These are phyloP conservation scores for Hyaloscypha variabilis DNA, from an alignment of 495 filamentous ascomycete species.

Conservation along the genomic window DNA sequence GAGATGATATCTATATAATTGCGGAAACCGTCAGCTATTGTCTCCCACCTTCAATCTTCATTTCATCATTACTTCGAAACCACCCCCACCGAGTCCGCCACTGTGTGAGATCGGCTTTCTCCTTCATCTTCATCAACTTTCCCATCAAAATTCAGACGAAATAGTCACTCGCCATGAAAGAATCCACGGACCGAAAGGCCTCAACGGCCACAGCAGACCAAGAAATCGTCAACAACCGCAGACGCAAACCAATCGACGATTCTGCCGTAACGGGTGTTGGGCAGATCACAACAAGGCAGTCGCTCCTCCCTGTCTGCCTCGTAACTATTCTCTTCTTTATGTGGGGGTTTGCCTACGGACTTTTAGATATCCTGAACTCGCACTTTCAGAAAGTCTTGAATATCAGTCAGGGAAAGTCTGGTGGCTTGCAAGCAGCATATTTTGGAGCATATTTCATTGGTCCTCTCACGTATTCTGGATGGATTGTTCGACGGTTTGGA, in stretches of 20 bases:
- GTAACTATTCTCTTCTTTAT: constrained; percentile 40
- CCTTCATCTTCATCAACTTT: too few species aligned
- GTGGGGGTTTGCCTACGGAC: constrained; percentile 50
- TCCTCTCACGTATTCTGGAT: constrained; percentile 56
- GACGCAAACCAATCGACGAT: constrained; percentile 29
- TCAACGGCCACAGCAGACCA: constrained; percentile 2
- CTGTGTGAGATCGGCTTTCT: too few species aligned
- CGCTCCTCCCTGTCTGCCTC: constrained; percentile 29
- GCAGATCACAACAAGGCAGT: constrained; percentile 56
- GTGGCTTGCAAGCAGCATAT: constrained; percentile 53
- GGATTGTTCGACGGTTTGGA: constrained; percentile 65
- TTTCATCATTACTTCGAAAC: too few species aligned
- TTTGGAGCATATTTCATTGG: constrained; percentile 54
- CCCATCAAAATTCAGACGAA: too few species aligned
- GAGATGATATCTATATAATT: too few species aligned
- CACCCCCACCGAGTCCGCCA: too few species aligned
- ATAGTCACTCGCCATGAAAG: neutral
- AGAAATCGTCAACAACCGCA: constrained; percentile 6
- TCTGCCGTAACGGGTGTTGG: constrained; percentile 50
- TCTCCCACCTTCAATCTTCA: too few species aligned
- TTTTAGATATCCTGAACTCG: constrained; percentile 57
- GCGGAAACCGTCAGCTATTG: too few species aligned
- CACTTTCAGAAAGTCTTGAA: constrained; percentile 53
- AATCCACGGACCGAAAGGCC: neutral
- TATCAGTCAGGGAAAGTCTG: constrained; percentile 45